These are phyloP conservation scores for Allomyces javanicus DNA, from an alignment of 192 early-diverging fungal genomes.

Conservation along the genomic window DNA sequence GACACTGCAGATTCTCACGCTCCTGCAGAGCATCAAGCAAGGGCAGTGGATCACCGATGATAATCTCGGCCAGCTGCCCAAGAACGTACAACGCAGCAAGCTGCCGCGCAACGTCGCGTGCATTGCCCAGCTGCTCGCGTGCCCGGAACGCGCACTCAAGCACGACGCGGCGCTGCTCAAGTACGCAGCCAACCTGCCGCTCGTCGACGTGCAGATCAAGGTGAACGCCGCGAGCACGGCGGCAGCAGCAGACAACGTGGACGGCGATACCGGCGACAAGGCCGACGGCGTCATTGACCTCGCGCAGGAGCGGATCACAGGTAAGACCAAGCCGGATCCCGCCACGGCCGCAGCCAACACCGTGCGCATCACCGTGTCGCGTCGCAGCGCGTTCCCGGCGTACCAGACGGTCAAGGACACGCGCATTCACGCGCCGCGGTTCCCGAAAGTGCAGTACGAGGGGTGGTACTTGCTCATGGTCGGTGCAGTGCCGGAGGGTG, in stretches of 20 bases:
- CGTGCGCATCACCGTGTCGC: constrained; percentile 6
- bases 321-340: background rate
- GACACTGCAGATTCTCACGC: constrained; percentile 50
- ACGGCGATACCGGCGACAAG: too few relatives aligned
- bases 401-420: constrained; percentile 17
- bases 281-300: too few relatives aligned
- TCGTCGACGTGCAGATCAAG: constrained; percentile 8
- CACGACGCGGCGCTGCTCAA: constrained; percentile 8
- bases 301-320: constrained; percentile 7
- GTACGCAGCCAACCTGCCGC: background rate
- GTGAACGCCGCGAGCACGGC: too few relatives aligned
- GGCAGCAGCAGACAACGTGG: too few relatives aligned
- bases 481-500: constrained; percentile 42
- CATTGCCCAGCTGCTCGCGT: constrained; percentile 11
- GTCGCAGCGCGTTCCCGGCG: constrained; percentile 8
- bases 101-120: constrained; percentile 14
- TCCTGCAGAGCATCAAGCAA: constrained; percentile 86
- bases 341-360: constrained; percentile 7
- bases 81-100: constrained; percentile 8
- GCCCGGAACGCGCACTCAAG: constrained; percentile 1
- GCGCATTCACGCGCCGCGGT: constrained; percentile 58
- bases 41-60: constrained; percentile 46
- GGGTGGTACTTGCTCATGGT: constrained; percentile 83
- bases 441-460: constrained; percentile 82
- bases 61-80: background rate